Conservation (phyloP, 768 basidiomycete species). For the Pulveroboletus sp. region DNA sequence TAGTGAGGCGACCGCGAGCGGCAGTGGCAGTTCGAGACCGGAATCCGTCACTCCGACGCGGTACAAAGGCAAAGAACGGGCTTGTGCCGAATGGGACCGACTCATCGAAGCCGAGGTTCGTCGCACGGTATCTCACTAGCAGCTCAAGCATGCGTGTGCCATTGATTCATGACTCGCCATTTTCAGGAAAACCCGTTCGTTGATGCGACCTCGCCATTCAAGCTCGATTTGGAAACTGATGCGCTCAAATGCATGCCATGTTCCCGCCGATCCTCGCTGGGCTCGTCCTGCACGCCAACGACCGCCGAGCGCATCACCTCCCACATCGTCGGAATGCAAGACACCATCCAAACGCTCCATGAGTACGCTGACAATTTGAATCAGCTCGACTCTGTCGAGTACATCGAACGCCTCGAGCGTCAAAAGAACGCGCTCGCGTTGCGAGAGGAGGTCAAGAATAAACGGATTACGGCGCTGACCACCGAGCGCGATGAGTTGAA, state of each 20-base stretch:
- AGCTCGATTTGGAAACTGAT: not conserved
- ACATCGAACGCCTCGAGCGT: slow-evolving; percentile 38
- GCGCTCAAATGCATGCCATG: not conserved
- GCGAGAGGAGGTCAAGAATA: slow-evolving; percentile 32
- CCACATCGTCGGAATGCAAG: not conserved
- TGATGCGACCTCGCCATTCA: not conserved
- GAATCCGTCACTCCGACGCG: slow-evolving; percentile 21
- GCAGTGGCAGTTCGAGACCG: not conserved
- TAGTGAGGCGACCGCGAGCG: not conserved
- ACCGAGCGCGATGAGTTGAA: slow-evolving; percentile 1
- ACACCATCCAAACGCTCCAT: not conserved
- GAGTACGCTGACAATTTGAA: slow-evolving; percentile 9
- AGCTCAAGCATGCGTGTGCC: not conserved
- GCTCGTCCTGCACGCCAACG: not conserved
- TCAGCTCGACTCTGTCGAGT: slow-evolving; percentile 18
- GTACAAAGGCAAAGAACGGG: slow-evolving; percentile 23
- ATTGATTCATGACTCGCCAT: not conserved
- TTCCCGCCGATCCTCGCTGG: not conserved
- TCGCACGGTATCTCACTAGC: not conserved
- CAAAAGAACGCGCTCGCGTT: slow-evolving; percentile 34
- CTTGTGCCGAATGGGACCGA: not conserved
- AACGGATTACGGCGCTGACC: slow-evolving; percentile 8
- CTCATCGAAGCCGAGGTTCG: slow-evolving; percentile 7
- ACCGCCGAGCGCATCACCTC: slow-evolving; percentile 25
- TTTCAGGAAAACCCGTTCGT: slow-evolving; percentile 16